Percentiles rank a stretch among this genome's conserved stretches.
Conservation (phyloP, 345 rosid species). For the Mallotus nudiflorus region DNA sequence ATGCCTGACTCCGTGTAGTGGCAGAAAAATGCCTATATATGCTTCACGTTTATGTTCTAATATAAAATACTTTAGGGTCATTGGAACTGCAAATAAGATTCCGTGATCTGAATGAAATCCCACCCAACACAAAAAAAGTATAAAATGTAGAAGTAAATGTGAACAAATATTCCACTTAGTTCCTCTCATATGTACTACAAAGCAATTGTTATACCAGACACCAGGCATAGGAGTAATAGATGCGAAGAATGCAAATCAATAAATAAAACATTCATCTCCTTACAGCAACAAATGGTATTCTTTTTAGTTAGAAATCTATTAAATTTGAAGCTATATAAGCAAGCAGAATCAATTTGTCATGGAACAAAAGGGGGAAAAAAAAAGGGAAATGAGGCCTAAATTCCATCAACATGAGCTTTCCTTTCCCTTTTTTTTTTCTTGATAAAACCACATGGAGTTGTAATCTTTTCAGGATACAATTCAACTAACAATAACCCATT, state of each 20-base stretch:
- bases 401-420: not conserved
- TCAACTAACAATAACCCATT: not conserved
- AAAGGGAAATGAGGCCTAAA: not conserved
- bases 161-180: too few species aligned
- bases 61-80: not conserved
- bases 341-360: not conserved
- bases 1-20: too few species aligned
- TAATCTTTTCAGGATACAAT: not conserved
- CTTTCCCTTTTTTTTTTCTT: not conserved
- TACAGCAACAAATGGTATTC: not conserved
- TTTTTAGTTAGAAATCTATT: not conserved
- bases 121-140: too few species aligned
- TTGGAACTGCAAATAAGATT: too few species aligned
- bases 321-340: not conserved
- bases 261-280: not conserved
- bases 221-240: not conserved
- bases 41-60: not conserved
- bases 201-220: not conserved
- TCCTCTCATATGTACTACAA: too few species aligned
- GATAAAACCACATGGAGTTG: too few species aligned
- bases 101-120: too few species aligned
- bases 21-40: not conserved
- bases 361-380: not conserved
- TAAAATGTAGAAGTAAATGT: too few species aligned
- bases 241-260: not conserved